Evolutionary conservation across 768 basidiomycete genomes (phyloP), one percentile per base, ranked within the genome.

Genomic region (Coprinopsis strossmayeri): DNA sequence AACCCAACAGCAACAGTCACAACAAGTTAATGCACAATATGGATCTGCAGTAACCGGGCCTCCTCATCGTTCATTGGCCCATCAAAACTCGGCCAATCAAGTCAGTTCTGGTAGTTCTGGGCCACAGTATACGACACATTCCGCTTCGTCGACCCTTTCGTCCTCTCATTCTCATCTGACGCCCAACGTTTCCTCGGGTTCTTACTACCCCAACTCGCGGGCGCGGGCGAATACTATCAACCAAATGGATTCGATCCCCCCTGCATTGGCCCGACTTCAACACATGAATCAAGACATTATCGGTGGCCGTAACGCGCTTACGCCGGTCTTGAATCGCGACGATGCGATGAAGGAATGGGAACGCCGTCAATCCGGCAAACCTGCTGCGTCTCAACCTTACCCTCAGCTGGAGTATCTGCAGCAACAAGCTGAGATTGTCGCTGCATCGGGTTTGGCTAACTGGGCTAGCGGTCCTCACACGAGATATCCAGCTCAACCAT

Each of bases 271-370:
- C 20, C 78, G 91, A 27, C 66, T 94, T 53, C 86, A 90, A 47
- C 90, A 91, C 24, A 91, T 91, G 86, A 88, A 87, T 53, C 82
- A 86, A 66, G 87, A 86, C 64, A 81, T 82, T 59, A 84, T 83
- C 55, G 78, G 70, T 43, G 80, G 82, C 34, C 74, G 91, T 46
- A 90, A 91, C 57, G 87, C 90, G 18, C 64, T 96, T 64, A 96
- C 92, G 12, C 95, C 95, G 2, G 93, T 96, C 25, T 68, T 98
- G 55, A 94, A 95, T 57, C 77, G 95, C 45, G 95, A 98, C 55
- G 95, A 99, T 54, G 87, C 90, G 37, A 87, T 91, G 73, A 80
- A 86, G 35, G 95, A 97, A 67, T 98, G 95, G 95, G 96, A 98
- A 66, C 69, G 92, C 55, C 71, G 93, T 53, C 88, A 92, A 61